Conservation (phyloP, 2,329 filamentous ascomycete genomes). For the Nannizzia gypsea region DNA sequence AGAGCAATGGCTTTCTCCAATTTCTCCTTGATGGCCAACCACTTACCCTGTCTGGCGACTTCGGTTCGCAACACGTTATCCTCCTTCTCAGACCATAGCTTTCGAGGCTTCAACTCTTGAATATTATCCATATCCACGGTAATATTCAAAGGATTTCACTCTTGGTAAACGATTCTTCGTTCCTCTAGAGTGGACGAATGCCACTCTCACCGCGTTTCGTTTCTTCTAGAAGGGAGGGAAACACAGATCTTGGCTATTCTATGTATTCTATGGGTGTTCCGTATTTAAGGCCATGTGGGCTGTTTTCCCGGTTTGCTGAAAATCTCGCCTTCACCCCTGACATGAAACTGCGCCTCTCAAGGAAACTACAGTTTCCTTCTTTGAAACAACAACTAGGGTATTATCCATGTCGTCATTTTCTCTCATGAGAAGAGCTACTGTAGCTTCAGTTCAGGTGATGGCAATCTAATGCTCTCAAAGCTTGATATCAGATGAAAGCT, state of each 20-base stretch:
- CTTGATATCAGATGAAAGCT: slow-evolving; percentile 3
- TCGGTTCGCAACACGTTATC: background rate
- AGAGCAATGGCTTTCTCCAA: background rate
- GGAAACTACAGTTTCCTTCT: background rate
- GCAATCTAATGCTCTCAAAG: background rate
- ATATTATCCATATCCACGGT: background rate
- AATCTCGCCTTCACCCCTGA: background rate
- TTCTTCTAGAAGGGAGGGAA: slow-evolving; percentile 1
- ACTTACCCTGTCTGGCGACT: slow-evolving; percentile 1
- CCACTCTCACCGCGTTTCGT: background rate
- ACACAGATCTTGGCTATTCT: slow-evolving; percentile 3
- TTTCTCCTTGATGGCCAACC: no score
- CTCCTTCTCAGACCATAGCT: slow-evolving; percentile 4
- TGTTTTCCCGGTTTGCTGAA: background rate
- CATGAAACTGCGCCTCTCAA: background rate
- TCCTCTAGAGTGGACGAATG: background rate
- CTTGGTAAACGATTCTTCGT: background rate
- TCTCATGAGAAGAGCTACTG: background rate
- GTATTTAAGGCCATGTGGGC: slow-evolving; percentile 3
- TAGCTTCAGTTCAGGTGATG: background rate
- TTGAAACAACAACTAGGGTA: background rate
- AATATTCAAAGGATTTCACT: background rate
- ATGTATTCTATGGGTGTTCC: slow-evolving; percentile 1
- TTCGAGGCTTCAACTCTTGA: slow-evolving; percentile 1
- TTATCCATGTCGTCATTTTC: slow-evolving; percentile 1